phyloP scores from a whole-genome alignment of 2,329 filamentous ascomycete genomes.

The Fragosphaeria purpurea region DNA sequence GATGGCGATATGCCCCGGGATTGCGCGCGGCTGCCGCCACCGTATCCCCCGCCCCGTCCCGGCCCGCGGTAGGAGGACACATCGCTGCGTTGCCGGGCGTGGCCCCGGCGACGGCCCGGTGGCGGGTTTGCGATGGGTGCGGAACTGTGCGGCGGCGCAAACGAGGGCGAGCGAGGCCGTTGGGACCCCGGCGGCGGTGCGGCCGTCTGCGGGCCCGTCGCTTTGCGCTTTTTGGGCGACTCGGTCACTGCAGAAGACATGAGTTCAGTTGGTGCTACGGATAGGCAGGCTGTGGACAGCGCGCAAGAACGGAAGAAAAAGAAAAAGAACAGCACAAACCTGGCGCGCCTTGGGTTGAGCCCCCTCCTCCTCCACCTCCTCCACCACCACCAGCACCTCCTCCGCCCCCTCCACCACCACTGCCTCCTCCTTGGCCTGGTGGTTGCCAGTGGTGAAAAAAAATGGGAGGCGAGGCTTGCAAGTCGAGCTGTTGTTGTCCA shows the following conservation, averaged over 20 bases:
- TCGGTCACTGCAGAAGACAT: slow-evolving; percentile 31
- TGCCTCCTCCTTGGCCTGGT: slow-evolving; percentile 29
- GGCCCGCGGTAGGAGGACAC: slow-evolving; percentile 38
- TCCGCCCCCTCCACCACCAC: slow-evolving; percentile 32
- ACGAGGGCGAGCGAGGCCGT: slow-evolving; percentile 42
- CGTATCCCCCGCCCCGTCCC: slow-evolving; percentile 11
- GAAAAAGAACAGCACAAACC: slow-evolving; percentile 2
- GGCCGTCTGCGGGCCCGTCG: slow-evolving; percentile 43
- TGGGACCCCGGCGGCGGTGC: slow-evolving; percentile 36
- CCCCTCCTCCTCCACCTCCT: slow-evolving; percentile 23
- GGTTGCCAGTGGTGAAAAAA: slow-evolving; percentile 94
- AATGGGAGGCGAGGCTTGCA: slow-evolving; percentile 61
- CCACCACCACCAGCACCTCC: slow-evolving; percentile 25
- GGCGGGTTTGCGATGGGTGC: slow-evolving; percentile 43
- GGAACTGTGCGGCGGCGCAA: slow-evolving; percentile 28
- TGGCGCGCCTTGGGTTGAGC: slow-evolving; percentile 1
- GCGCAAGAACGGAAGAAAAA: background rate
- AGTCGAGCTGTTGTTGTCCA: slow-evolving; percentile 45
- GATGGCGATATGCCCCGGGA: slow-evolving; percentile 20
- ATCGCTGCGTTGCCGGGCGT: slow-evolving; percentile 57
- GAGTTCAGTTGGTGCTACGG: too few species aligned
- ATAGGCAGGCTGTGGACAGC: background rate
- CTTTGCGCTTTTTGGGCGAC: slow-evolving; percentile 80
- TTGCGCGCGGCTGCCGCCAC: slow-evolving; percentile 9
- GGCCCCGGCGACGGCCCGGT: slow-evolving; percentile 44